Evolutionary conservation across 2,329 filamentous ascomycete genomes (phyloP).

Genomic region (Alternaria panax): DNA sequence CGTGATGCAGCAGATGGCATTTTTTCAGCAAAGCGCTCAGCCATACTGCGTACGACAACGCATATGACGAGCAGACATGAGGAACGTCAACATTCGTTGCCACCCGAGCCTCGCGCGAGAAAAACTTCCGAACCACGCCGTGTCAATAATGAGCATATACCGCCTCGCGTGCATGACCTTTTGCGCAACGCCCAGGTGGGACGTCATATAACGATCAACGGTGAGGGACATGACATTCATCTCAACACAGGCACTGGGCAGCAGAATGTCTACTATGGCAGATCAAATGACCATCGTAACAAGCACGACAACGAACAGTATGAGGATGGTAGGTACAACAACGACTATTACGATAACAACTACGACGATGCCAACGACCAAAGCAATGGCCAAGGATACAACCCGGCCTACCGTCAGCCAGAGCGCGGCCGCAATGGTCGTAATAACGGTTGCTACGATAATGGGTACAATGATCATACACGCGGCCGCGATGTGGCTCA

Average conservation of each 20-base stretch:
- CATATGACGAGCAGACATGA: not conserved
- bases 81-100: no score
- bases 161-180: not conserved
- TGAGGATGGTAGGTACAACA: not conserved
- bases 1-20: not conserved
- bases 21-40: not conserved
- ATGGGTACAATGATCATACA: not conserved
- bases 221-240: not conserved
- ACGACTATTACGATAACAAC: not conserved
- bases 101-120: not conserved
- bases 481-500: not conserved
- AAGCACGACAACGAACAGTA: not conserved
- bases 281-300: accelerated
- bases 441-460: not conserved
- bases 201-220: not conserved
- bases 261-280: not conserved
- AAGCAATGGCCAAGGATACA: not conserved
- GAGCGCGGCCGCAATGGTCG: not conserved
- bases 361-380: not conserved
- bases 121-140: no score
- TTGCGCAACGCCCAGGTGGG: no score
- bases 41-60: no score
- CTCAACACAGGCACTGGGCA: not conserved
- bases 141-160: not conserved
- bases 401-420: not conserved